A percentile compares a stretch with the other conserved stretches of the same genome.
phyloP scores from a whole-genome alignment of 805 yeast genomes.

The Candida endomychidarum region DNA sequence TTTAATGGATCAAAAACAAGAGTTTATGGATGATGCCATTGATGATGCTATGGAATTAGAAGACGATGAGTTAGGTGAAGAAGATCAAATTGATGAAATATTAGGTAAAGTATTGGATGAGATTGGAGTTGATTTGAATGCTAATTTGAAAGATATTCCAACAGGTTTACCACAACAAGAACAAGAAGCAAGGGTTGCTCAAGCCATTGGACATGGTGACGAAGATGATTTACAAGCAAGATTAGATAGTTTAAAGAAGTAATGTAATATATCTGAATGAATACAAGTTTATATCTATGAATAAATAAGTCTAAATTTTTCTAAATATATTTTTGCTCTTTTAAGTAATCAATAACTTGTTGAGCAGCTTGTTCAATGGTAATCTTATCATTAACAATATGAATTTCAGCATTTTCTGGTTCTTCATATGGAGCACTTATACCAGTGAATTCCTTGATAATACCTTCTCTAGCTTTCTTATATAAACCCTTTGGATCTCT shows the following conservation, averaged over 20 bases:
- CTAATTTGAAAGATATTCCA: slow-evolving; percentile 49
- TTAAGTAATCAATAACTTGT: slow-evolving; percentile 66
- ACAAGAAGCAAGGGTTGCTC: slow-evolving; percentile 46
- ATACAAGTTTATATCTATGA: slow-evolving; percentile 1
- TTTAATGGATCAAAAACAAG: slow-evolving; percentile 97
- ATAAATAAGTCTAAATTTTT: too few relatives aligned
- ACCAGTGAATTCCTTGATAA: slow-evolving; percentile 93
- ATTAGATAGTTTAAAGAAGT: slow-evolving; percentile 73
- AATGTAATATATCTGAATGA: background rate
- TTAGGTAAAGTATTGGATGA: slow-evolving; percentile 92
- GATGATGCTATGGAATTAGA: slow-evolving; percentile 96
- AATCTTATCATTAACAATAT: slow-evolving; percentile 61
- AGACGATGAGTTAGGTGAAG: slow-evolving; percentile 68
- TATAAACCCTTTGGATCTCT: slow-evolving; percentile 97
- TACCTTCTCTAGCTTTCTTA: slow-evolving; percentile 94
- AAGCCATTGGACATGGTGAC: slow-evolving; percentile 49
- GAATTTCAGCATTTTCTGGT: slow-evolving; percentile 82
- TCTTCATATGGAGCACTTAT: slow-evolving; percentile 95
- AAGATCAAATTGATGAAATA: slow-evolving; percentile 87
- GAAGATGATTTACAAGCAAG: slow-evolving; percentile 91
- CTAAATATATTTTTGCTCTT: slow-evolving; percentile 45
- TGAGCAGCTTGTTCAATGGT: slow-evolving; percentile 81
- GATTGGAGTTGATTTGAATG: slow-evolving; percentile 82
- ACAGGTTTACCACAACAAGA: slow-evolving; percentile 41
- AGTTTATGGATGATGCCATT: slow-evolving; percentile 97